These are phyloP conservation scores for Dryadomyces sulphureus DNA, from an alignment of 2,329 filamentous ascomycete species.

Conservation along the genomic window DNA sequence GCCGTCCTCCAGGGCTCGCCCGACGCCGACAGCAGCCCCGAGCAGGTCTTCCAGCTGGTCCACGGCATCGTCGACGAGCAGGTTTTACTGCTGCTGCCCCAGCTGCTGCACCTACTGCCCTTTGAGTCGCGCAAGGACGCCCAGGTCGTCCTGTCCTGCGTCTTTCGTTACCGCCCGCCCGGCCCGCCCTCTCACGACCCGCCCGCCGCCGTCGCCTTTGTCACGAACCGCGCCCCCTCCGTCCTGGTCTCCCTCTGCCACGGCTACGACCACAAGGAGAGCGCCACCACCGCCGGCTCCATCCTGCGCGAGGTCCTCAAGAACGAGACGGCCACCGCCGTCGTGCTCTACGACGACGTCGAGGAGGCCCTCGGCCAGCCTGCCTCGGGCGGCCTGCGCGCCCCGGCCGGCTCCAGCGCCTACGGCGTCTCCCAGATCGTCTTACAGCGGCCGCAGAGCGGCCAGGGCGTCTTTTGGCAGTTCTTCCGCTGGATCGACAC, in stretches of 20 bases:
- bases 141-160: conserved; percentile 89
- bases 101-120: conserved; percentile 68
- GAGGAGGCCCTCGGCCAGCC: conserved; percentile 28
- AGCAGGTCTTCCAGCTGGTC: conserved; percentile 78
- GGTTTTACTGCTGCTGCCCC: conserved; percentile 69
- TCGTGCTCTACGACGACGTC: conserved; percentile 87
- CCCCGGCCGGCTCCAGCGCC: conserved; percentile 42
- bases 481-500: conserved; percentile 98
- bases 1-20: conserved; percentile 83
- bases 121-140: conserved; percentile 96
- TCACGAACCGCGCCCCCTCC: conserved; percentile 73
- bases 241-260: conserved; percentile 78
- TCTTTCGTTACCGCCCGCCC: conserved; percentile 76
- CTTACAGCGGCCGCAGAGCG: conserved; percentile 58
- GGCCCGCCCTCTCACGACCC: conserved; percentile 11
- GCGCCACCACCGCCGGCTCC: conserved; percentile 78
- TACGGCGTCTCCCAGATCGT: conserved; percentile 67
- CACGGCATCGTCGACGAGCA: conserved; percentile 75
- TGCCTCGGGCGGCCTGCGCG: background rate
- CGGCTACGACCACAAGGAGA: conserved; percentile 81
- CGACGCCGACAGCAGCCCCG: conserved; percentile 78
- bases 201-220: conserved; percentile 65
- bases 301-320: conserved; percentile 80
- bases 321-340: conserved; percentile 76
- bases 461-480: conserved; percentile 82